phyloP scores from a whole-genome alignment of 1,284 basidiomycete genomes.

The Microbotryum silenes-acaulis region DNA sequence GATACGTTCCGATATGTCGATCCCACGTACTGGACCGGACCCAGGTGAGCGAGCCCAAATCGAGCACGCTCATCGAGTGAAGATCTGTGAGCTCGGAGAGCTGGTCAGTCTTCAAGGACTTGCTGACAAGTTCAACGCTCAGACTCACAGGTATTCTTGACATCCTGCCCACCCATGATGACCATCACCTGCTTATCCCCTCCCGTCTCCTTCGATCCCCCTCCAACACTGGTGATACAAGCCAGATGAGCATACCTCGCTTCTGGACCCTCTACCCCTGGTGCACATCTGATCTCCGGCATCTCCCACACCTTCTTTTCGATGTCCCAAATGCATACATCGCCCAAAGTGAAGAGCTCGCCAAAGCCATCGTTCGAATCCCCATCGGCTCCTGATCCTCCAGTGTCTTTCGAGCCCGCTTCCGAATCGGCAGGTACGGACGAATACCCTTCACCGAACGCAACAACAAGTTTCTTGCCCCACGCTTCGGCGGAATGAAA shows the following conservation, averaged over 20 bases:
- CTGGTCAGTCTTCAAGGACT: background rate
- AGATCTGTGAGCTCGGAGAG: constrained; percentile 46
- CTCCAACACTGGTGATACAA: constrained; percentile 3
- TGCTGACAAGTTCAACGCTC: constrained; percentile 9
- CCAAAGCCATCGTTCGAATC: constrained; percentile 25
- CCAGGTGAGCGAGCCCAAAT: constrained; percentile 65
- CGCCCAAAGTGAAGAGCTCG: constrained; percentile 70
- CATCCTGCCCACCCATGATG: constrained; percentile 86
- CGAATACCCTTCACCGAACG: constrained; percentile 79
- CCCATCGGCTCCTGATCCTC: constrained; percentile 66
- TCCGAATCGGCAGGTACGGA: constrained; percentile 53
- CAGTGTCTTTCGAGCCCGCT: constrained; percentile 49
- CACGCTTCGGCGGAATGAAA: constrained; percentile 86
- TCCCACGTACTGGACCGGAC: constrained; percentile 69
- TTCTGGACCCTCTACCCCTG: constrained; percentile 51
- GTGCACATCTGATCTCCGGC: constrained; percentile 27
- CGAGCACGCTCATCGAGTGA: constrained; percentile 83
- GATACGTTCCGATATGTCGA: constrained; percentile 84
- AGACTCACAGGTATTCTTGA: constrained; percentile 42
- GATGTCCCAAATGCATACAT: constrained; percentile 77
- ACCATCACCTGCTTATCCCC: constrained; percentile 42
- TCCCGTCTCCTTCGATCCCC: background rate
- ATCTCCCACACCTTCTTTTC: constrained; percentile 55
- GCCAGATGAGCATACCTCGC: constrained; percentile 89
- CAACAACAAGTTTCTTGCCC: constrained; percentile 76